Evolutionary conservation across 768 basidiomycete genomes (phyloP).

Genomic region (Mycena vitilis): DNA sequence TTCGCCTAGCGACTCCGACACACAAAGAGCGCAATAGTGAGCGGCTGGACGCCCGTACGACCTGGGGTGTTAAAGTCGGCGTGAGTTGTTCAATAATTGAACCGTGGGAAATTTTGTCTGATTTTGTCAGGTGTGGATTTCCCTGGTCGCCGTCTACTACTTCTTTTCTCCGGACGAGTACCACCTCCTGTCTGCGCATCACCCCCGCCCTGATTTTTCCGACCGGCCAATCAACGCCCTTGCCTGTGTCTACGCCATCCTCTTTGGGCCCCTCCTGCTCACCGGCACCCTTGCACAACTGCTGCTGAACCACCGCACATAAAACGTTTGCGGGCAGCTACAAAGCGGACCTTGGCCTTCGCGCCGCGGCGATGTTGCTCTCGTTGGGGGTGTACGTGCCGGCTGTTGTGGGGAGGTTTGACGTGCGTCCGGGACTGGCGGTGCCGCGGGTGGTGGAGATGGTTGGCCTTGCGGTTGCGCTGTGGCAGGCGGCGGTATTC

Average conservation of each 20-base stretch:
- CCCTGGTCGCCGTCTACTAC: conserved; percentile 26
- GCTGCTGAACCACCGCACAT: conserved; percentile 30
- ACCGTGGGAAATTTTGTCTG: background rate
- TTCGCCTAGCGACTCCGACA: conserved; percentile 12
- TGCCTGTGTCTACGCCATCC: conserved; percentile 3
- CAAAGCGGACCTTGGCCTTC: conserved; percentile 24
- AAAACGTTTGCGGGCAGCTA: conserved; percentile 31
- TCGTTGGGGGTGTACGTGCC: conserved; percentile 19
- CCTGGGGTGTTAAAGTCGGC: conserved; percentile 23
- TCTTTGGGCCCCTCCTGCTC: conserved; percentile 28
- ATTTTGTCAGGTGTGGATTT: conserved; percentile 22
- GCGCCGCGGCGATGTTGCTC: conserved; percentile 1
- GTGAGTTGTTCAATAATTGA: conserved; percentile 16
- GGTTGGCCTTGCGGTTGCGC: background rate
- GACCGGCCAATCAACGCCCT: conserved; percentile 21
- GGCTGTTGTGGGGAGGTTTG: conserved; percentile 28
- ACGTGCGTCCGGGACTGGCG: conserved; percentile 29
- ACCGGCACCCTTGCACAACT: conserved; percentile 28
- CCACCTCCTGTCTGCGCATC: conserved; percentile 21
- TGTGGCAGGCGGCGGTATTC: conserved; percentile 29
- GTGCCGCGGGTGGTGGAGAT: conserved; percentile 14
- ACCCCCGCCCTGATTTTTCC: conserved; percentile 8
- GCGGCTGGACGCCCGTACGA: conserved; percentile 28
- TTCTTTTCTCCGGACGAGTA: conserved; percentile 29
- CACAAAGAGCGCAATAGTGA: conserved; percentile 33